Conservation (phyloP, 176 grass and related monocot genomes). For the Zizania latifolia region DNA sequence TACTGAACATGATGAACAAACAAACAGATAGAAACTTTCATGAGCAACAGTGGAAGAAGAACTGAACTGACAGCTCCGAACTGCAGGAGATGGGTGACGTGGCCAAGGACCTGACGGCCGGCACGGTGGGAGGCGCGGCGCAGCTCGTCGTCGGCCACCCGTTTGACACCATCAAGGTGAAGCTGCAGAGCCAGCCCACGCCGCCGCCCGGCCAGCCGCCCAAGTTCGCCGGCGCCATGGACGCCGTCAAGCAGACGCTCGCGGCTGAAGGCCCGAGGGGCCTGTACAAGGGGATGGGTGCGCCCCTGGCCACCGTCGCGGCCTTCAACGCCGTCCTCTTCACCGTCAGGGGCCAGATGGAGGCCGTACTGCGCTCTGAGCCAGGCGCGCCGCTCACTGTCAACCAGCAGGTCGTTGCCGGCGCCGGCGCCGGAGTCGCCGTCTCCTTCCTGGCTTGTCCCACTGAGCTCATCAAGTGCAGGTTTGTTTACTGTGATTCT, state of each 20-base stretch:
- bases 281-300: conserved; percentile 91
- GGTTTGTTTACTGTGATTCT: conserved; percentile 24
- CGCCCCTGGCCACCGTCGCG: conserved; percentile 83
- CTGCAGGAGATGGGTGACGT: conserved; percentile 66
- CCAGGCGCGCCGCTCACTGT: conserved; percentile 43
- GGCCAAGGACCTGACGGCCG: conserved; percentile 78
- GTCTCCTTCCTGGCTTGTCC: conserved; percentile 79
- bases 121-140: conserved; percentile 70
- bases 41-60: neutral
- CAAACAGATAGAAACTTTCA: neutral
- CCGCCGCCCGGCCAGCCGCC: conserved; percentile 57
- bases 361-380: conserved; percentile 50
- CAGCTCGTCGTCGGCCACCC: conserved; percentile 80
- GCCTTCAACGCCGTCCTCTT: conserved; percentile 87
- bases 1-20: neutral
- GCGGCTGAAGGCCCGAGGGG: conserved; percentile 62
- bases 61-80: neutral
- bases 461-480: conserved; percentile 88
- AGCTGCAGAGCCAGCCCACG: conserved; percentile 80
- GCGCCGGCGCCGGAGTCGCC: conserved; percentile 68
- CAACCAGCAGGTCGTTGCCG: conserved; percentile 61
- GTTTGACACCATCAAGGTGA: conserved; percentile 91
- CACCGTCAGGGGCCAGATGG: conserved; percentile 82
- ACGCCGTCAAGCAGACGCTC: conserved; percentile 68
- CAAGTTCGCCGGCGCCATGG: conserved; percentile 59